A percentile compares a stretch with the other conserved stretches of the same genome.
These are phyloP conservation scores for Emydomyces testavorans DNA, from an alignment of 2,329 filamentous ascomycete genomes.

Conservation along the genomic window DNA sequence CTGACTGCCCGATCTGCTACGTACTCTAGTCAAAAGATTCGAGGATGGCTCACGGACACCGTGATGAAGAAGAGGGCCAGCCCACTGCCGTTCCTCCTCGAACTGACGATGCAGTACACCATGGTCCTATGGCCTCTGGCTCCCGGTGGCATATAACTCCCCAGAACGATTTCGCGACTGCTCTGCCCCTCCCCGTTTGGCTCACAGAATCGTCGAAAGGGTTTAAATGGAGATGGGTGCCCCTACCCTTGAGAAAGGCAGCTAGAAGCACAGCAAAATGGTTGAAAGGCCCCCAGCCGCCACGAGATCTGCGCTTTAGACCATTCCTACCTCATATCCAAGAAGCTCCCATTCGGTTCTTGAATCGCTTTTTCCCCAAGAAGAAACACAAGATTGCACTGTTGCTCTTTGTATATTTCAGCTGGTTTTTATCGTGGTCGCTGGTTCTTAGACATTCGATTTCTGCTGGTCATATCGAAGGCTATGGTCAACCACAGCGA, in stretches of 20 bases:
- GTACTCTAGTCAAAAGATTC: too few relatives aligned
- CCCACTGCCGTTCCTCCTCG: constrained; percentile 25
- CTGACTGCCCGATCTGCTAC: too few relatives aligned
- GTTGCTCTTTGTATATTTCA: constrained; percentile 34
- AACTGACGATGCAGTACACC: constrained; percentile 26
- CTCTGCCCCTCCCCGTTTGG: constrained; percentile 36
- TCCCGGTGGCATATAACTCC: constrained; percentile 12
- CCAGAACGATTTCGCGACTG: not conserved
- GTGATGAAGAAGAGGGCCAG: constrained; percentile 22
- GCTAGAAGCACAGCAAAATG: constrained; percentile 35
- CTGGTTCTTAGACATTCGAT: constrained; percentile 37
- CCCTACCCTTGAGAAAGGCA: constrained; percentile 35
- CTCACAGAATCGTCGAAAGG: constrained; percentile 38
- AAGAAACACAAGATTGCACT: constrained; percentile 36
- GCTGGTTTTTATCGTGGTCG: constrained; percentile 40
- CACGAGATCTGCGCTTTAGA: constrained; percentile 35
- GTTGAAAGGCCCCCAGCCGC: constrained; percentile 40
- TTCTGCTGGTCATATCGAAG: constrained; percentile 38
- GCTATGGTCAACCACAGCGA: constrained; percentile 36
- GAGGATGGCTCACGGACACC: constrained; percentile 25
- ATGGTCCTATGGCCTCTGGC: constrained; percentile 27
- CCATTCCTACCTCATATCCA: constrained; percentile 39
- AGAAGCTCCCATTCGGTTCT: constrained; percentile 34
- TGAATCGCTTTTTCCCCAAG: constrained; percentile 38
- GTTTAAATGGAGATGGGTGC: constrained; percentile 40